A percentile compares a stretch with the other conserved stretches of the same genome.
These are phyloP conservation scores for Pythium rhizo-oryzae DNA, from an alignment of 352 stramenopile genomes.

Conservation along the genomic window DNA sequence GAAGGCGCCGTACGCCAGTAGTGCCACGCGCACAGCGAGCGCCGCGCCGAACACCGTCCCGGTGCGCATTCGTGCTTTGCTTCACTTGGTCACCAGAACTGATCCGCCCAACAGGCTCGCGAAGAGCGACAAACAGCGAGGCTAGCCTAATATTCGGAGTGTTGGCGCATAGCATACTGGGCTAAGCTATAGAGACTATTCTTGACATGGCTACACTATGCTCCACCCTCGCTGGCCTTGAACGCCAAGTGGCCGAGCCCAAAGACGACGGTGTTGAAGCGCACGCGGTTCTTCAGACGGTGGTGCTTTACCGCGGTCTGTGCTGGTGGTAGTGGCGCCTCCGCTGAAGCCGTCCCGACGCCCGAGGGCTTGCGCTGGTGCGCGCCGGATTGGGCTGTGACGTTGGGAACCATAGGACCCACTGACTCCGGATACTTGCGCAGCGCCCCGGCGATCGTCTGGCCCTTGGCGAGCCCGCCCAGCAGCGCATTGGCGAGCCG, in stretches of 20 bases:
- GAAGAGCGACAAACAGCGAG: too few relatives aligned
- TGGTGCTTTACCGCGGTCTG: not conserved
- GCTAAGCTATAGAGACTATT: not conserved
- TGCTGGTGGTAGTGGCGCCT: not conserved
- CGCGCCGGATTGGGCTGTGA: not conserved
- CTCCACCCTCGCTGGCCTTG: constrained; percentile 41
- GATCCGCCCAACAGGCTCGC: not conserved
- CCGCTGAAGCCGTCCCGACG: not conserved
- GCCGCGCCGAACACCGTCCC: constrained; percentile 48
- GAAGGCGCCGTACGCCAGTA: constrained; percentile 74
- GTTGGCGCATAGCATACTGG: too few relatives aligned
- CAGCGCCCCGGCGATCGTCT: constrained; percentile 63
- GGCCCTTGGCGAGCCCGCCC: constrained; percentile 47
- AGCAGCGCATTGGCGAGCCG: constrained; percentile 57
- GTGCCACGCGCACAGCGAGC: constrained; percentile 57
- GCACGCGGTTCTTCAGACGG: constrained; percentile 72
- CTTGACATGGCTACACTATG: constrained; percentile 15
- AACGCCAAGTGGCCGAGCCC: constrained; percentile 60
- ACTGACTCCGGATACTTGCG: constrained; percentile 56
- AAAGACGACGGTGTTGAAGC: constrained; percentile 73
- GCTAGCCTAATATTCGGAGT: too few relatives aligned
- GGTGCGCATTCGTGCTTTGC: constrained; percentile 29
- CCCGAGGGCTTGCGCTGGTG: constrained; percentile 6
- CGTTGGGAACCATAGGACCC: not conserved
- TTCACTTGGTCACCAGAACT: not conserved